Conservation (phyloP, 2,329 filamentous ascomycete genomes). For the Fusarium sp. region DNA sequence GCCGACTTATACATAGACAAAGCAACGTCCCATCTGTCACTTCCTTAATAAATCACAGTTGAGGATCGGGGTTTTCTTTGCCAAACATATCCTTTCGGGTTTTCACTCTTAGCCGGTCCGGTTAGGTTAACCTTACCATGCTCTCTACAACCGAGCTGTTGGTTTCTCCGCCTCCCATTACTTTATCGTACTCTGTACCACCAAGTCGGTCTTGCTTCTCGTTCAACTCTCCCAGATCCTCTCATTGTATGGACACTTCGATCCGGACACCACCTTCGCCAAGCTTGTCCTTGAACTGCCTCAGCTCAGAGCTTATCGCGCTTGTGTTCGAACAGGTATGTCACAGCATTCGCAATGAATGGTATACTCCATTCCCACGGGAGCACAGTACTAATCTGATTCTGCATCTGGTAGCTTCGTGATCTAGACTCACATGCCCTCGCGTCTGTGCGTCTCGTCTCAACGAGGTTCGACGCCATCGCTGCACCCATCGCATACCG, state of each 20-base stretch:
- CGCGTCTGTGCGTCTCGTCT: slow-evolving; percentile 52
- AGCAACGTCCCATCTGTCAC: slow-evolving; percentile 13
- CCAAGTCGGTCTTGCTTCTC: slow-evolving; percentile 19
- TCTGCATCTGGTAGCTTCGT: slow-evolving; percentile 50
- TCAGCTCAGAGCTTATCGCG: slow-evolving; percentile 58
- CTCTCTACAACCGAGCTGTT: slow-evolving; percentile 41
- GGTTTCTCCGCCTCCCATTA: slow-evolving; percentile 32
- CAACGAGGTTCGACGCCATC: slow-evolving; percentile 54
- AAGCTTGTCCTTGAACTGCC: slow-evolving; percentile 42
- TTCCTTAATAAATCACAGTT: slow-evolving; percentile 7
- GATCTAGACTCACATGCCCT: slow-evolving; percentile 52
- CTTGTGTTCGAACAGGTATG: slow-evolving; percentile 57
- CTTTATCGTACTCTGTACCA: slow-evolving; percentile 33
- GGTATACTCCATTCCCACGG: neutral
- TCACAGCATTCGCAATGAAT: neutral
- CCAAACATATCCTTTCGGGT: slow-evolving; percentile 6
- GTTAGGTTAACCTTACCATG: slow-evolving; percentile 27
- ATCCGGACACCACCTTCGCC: slow-evolving; percentile 9
- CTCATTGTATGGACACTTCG: slow-evolving; percentile 41
- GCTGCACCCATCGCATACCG: slow-evolving; percentile 58
- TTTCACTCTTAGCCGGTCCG: neutral
- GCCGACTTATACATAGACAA: slow-evolving; percentile 37
- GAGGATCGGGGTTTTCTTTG: slow-evolving; percentile 5
- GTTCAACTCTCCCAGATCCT: slow-evolving; percentile 9
- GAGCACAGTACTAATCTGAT: slow-evolving; percentile 20